Conservation (phyloP, 371 early-diverging fungal genomes). For the Cladochytrium tenue region DNA sequence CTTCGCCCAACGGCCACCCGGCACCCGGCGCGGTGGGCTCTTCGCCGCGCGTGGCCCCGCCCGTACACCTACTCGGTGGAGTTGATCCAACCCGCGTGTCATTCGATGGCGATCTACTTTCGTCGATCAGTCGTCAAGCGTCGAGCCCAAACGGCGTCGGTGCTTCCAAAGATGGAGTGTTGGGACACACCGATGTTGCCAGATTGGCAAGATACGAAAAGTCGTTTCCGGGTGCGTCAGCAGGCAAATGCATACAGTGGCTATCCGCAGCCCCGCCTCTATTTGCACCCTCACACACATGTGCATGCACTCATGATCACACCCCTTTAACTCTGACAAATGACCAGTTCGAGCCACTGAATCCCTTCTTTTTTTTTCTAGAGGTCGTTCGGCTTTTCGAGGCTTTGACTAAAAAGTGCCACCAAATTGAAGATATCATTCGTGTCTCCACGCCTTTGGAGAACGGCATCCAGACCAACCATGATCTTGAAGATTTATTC, state of each 20-base stretch:
- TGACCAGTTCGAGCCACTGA: no score
- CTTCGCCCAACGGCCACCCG: no score
- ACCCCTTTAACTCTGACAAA: no score
- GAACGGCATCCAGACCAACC: neutral
- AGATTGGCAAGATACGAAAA: neutral
- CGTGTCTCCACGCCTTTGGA: neutral
- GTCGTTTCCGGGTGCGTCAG: neutral
- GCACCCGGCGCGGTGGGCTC: no score
- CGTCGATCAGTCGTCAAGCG: neutral
- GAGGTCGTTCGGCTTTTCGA: neutral
- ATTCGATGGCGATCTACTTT: neutral
- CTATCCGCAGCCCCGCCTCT: neutral
- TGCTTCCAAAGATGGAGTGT: neutral
- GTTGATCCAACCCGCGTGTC: neutral
- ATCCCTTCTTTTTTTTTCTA: no score
- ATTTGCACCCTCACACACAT: neutral
- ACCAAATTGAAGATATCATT: neutral
- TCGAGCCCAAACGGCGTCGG: neutral
- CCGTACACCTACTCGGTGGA: neutral
- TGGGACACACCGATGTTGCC: neutral
- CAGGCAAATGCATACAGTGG: neutral
- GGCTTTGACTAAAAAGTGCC: neutral
- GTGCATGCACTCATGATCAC: neutral
- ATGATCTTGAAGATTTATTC: neutral
- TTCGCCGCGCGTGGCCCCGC: no score